Base-by-base conservation (phyloP, 495 filamentous ascomycete species). In the Copromyces sp. region DNA sequence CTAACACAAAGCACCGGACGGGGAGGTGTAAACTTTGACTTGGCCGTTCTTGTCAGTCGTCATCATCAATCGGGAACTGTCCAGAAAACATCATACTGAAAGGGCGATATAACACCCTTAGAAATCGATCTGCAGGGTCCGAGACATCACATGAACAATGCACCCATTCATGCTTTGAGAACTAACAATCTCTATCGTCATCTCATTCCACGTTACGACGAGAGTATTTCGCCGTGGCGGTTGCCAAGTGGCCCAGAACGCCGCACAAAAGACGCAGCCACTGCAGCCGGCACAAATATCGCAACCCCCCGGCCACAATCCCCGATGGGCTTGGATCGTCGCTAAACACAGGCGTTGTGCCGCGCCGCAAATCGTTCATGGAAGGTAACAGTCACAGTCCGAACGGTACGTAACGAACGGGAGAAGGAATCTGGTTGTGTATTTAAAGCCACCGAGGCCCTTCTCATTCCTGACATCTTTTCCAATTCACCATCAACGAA, bases 401-500 rank as follows among this genome's bases (percentile, higher is more conserved):
- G 12, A 61, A 61, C 53, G 29, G 53, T 7, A 61, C 2, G 14
- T 61, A 16, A 61, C 20, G 47, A 12, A 2, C 29, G 29, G 29
- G 2, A 17, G 47, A 32, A 61, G 5, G 4, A 12, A 14, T 53
- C 45, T 24, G 0, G 24, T 5, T 24, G 45, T 24, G 53, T 61
- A 61, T 61, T 35, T 61, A 61, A 65, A 35, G 2, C 7, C 53
- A 16, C 53, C 29, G 14, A 14, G 53, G 17, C 14, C 53, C 47
- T 14, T 17, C 24, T 24, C 24, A 24, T 24, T 24, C 24, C 24
- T 24, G 24, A 35, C 53, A 4, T 65, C 14, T 44, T 69, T 45
- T 41, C 40, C 11, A 68, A 37, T 71, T 37, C 35, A 75, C 44
- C 73, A 65, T 69, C 73, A 69, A 70, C 68, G 71, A 73, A 74